Conservation (phyloP, 768 basidiomycete species). For the Mycena pura region DNA sequence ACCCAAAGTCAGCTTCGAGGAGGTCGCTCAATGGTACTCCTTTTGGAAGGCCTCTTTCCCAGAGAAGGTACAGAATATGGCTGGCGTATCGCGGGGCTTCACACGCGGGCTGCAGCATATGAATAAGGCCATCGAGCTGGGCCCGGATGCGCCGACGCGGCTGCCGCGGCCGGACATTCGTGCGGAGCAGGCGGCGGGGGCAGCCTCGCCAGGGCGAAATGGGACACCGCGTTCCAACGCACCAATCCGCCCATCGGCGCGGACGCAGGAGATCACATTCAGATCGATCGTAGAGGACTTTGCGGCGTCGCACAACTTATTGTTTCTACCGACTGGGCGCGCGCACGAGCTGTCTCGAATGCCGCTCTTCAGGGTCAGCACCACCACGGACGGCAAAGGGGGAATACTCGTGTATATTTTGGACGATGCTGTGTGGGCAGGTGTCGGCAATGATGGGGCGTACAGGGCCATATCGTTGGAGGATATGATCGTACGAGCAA, state of each 20-base stretch:
- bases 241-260: slow-evolving; percentile 50
- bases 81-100: slow-evolving; percentile 80
- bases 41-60: slow-evolving; percentile 88
- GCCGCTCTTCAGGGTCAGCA: slow-evolving; percentile 87
- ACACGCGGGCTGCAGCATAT: slow-evolving; percentile 90
- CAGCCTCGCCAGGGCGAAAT: slow-evolving; percentile 22
- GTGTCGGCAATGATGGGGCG: slow-evolving; percentile 59
- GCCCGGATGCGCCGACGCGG: slow-evolving; percentile 72
- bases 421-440: slow-evolving; percentile 94
- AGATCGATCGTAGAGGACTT: slow-evolving; percentile 91
- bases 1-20: slow-evolving; percentile 85
- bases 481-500: slow-evolving; percentile 82
- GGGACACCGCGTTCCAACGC: slow-evolving; percentile 44
- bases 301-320: slow-evolving; percentile 82
- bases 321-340: slow-evolving; percentile 88
- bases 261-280: slow-evolving; percentile 88
- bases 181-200: slow-evolving; percentile 47
- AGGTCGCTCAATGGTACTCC: slow-evolving; percentile 92
- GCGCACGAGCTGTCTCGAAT: slow-evolving; percentile 87
- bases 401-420: slow-evolving; percentile 89
- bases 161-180: slow-evolving; percentile 72
- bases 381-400: slow-evolving; percentile 80
- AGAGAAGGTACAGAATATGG: slow-evolving; percentile 67
- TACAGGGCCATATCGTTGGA: slow-evolving; percentile 85
- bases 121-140: slow-evolving; percentile 91